These are phyloP conservation scores for Yarrowia keelungensis DNA, from an alignment of 805 yeast species.

Conservation along the genomic window DNA sequence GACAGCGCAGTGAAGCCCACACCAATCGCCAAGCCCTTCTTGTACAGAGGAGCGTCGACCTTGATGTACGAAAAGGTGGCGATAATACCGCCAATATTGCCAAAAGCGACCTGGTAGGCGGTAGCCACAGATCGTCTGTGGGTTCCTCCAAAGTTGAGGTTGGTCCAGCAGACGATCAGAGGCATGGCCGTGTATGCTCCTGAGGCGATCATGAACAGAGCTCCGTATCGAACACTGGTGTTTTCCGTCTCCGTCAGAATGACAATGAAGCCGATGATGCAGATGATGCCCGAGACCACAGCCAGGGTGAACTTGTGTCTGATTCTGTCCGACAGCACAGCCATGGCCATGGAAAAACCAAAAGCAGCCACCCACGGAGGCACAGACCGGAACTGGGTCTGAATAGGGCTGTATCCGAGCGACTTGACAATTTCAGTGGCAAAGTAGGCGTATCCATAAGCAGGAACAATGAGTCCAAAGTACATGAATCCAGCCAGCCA, in stretches of 20 bases:
- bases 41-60: conserved; percentile 63
- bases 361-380: conserved; percentile 86
- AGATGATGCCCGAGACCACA: conserved; percentile 48
- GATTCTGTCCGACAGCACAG: conserved; percentile 64
- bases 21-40: conserved; percentile 60
- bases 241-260: conserved; percentile 58
- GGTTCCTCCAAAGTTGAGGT: conserved; percentile 70
- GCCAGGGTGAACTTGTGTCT: conserved; percentile 51
- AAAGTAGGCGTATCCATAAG: conserved; percentile 79
- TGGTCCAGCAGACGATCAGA: conserved; percentile 68
- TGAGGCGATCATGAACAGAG: conserved; percentile 64
- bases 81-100: conserved; percentile 76
- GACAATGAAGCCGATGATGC: conserved; percentile 63
- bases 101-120: conserved; percentile 72
- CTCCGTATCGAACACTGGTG: conserved; percentile 61
- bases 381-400: conserved; percentile 81
- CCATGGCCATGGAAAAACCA: conserved; percentile 66
- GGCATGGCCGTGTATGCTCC: conserved; percentile 75
- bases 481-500: conserved; percentile 67
- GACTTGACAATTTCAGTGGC: conserved; percentile 69
- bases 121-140: conserved; percentile 64
- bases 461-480: conserved; percentile 70
- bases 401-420: conserved; percentile 70
- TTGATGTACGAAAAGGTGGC: conserved; percentile 64
- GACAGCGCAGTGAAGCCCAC: conserved; percentile 58